These are phyloP conservation scores for Penicillium olsonii DNA, from an alignment of 2,329 filamentous ascomycete genomes.

Conservation along the genomic window DNA sequence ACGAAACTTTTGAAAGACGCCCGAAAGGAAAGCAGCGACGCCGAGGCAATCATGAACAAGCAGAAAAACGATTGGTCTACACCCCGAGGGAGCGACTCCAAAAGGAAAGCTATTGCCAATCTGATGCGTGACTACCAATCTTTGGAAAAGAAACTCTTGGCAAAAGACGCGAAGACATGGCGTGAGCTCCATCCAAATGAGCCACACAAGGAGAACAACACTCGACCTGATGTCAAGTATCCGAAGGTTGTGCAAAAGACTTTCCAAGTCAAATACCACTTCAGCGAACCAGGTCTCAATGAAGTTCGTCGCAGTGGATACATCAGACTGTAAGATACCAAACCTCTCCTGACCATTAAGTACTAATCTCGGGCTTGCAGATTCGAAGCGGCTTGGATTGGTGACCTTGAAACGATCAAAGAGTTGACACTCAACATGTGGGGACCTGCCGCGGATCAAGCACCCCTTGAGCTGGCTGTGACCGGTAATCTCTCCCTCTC, in stretches of 20 bases:
- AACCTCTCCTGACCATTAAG: constrained; percentile 46
- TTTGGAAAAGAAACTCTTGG: constrained; percentile 57
- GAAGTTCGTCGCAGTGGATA: constrained; percentile 61
- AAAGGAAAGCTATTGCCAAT: constrained; percentile 56
- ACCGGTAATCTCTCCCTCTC: constrained; percentile 54
- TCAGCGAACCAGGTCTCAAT: constrained; percentile 53
- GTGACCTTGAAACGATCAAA: constrained; percentile 64
- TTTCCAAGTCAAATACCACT: constrained; percentile 56
- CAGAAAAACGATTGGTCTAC: constrained; percentile 5
- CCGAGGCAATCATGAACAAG: constrained; percentile 33
- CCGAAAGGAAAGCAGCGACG: constrained; percentile 37
- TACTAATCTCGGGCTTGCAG: constrained; percentile 53
- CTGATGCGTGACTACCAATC: constrained; percentile 55
- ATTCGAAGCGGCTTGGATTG: constrained; percentile 68
- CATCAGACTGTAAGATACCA: constrained; percentile 57
- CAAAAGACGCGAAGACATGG: constrained; percentile 67
- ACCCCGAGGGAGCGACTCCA: constrained; percentile 44
- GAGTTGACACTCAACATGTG: constrained; percentile 29
- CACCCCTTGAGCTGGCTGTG: constrained; percentile 66
- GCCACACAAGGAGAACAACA: neutral
- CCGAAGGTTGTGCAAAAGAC: constrained; percentile 7
- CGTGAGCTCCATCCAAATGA: constrained; percentile 61
- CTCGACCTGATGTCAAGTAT: constrained; percentile 8
- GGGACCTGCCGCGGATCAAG: constrained; percentile 52
- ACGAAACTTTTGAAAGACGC: constrained; percentile 42